A percentile compares a stretch with the other conserved stretches of the same genome.
Conservation (phyloP, 768 basidiomycete genomes). For the Lepiota venenata region DNA sequence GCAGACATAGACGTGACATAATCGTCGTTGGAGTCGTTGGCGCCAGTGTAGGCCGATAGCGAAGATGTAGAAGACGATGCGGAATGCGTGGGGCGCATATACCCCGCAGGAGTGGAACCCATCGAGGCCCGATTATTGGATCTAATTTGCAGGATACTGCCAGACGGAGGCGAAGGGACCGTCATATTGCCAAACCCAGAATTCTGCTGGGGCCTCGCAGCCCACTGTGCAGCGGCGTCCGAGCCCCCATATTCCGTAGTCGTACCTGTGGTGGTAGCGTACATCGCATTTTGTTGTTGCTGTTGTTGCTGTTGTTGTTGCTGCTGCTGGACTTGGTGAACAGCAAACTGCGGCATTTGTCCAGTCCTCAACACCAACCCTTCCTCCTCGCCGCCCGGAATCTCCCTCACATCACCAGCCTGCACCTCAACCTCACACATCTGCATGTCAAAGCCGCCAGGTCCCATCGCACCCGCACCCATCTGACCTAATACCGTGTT, state of each 20-base stretch:
- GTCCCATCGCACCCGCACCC: conserved; percentile 11
- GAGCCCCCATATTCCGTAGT: conserved; percentile 20
- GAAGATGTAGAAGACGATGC: conserved; percentile 27
- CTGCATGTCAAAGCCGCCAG: conserved; percentile 40
- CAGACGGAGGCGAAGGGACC: conserved; percentile 35
- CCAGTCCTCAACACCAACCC: conserved; percentile 33
- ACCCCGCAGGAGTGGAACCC: conserved; percentile 23
- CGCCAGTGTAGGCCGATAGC: conserved; percentile 15
- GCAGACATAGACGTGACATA: conserved; percentile 56
- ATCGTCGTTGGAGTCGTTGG: conserved; percentile 22
- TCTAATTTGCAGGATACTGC: conserved; percentile 16
- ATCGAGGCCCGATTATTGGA: conserved; percentile 25
- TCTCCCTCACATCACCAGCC: conserved; percentile 48
- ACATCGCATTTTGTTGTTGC: conserved; percentile 15
- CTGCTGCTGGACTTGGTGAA: background rate
- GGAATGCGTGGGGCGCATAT: conserved; percentile 21
- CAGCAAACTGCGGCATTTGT: conserved; percentile 9
- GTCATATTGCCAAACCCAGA: conserved; percentile 39
- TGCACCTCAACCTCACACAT: conserved; percentile 61
- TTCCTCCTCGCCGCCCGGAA: conserved; percentile 57
- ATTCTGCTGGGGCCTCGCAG: conserved; percentile 31
- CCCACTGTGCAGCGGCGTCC: conserved; percentile 36
- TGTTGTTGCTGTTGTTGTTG: conserved; percentile 7
- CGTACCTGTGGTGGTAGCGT: conserved; percentile 7
- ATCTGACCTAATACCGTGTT: background rate